A percentile compares a stretch with the other conserved stretches of the same genome.
Evolutionary conservation across 371 early-diverging fungal genomes (phyloP).

Genomic region (Apophysomyces trapeziformis): DNA sequence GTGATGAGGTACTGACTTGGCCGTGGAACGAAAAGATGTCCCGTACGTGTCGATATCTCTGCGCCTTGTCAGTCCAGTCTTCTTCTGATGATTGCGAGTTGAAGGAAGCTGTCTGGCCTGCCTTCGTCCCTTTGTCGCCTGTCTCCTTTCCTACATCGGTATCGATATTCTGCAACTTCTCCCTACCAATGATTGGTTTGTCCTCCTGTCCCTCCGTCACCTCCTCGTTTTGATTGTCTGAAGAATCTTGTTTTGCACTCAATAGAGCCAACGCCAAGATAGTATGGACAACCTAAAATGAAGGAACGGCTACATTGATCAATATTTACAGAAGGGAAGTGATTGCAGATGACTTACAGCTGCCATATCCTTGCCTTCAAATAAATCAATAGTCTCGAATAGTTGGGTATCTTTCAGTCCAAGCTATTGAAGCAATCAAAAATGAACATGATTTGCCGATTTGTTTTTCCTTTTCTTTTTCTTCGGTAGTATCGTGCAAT

Average conservation of each 20-base stretch:
- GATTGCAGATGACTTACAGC: conserved; percentile 52
- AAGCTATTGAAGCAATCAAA: conserved; percentile 38
- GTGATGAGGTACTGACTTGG: not conserved
- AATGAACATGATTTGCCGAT: not conserved
- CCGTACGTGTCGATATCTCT: conserved; percentile 21
- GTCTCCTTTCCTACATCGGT: conserved; percentile 11
- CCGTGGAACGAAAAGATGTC: conserved; percentile 19
- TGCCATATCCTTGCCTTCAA: conserved; percentile 86
- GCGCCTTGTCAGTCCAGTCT: not conserved
- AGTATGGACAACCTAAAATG: conserved; percentile 47
- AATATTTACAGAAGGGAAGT: not conserved
- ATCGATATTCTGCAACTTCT: conserved; percentile 6
- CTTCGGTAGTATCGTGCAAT: conserved; percentile 52
- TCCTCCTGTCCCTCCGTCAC: conserved; percentile 7
- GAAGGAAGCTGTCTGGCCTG: not conserved
- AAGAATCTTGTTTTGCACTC: conserved; percentile 5
- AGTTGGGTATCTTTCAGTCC: conserved; percentile 79
- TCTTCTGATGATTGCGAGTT: not conserved
- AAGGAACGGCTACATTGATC: not conserved
- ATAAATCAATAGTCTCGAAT: conserved; percentile 92
- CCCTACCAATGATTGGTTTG: conserved; percentile 7
- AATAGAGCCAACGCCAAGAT: conserved; percentile 52
- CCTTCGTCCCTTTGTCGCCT: conserved; percentile 14
- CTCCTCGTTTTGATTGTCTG: conserved; percentile 8
- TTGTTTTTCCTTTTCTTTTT: conserved; percentile 42